Base-by-base conservation (phyloP, 371 early-diverging fungal genomes). In the Basidiobolus meristosporus region DNA sequence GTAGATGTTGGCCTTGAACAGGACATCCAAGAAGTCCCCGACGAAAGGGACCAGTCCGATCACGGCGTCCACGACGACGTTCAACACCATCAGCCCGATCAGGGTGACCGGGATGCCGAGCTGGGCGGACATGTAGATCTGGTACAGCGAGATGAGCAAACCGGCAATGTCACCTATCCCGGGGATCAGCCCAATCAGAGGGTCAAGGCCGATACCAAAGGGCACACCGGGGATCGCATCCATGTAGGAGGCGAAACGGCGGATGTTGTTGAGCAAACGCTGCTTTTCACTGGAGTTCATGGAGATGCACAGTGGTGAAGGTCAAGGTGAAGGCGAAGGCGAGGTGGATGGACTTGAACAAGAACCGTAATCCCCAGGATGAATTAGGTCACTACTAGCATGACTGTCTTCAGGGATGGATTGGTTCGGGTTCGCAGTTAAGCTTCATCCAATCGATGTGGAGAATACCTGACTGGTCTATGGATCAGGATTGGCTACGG, bases 131-230 rank as follows among this genome's bases (percentile, higher is more conserved):
- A 44, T 21, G 26, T 37, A 39, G 16, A 44, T 19, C 32, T 44
- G 44, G 21, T 44, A 44, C 10, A 41, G 4, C 7, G 32, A 31
- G 12, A 41, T 17, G 12, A 41, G 5, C 3, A 17, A 10, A 19
- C 33, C 36, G 2, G 42, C 32, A 11, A 20, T 3, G 22, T 44
- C 44, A 40, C 49, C 49, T 9, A 48, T 18, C n/a, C 3, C 31
- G 9, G 49, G 49, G 31, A 48, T 36, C 16, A 48, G n/a, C 7
- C 49, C 49, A 5, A 48, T 15, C 2, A 48, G 22, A 30, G 38
- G 30, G 14, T 48, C 49, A 10, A 48, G 28, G 11, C 49, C 49
- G 19, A 48, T 36, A 22, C 33, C 28, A 7, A 48, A 32, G 5
- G 39, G 39, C 6, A 36, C 2, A 10, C 40, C 43, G 7, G 49